Base-by-base conservation (phyloP, 2,329 filamentous ascomycete species). In the Diaporthe aspalathi region DNA sequence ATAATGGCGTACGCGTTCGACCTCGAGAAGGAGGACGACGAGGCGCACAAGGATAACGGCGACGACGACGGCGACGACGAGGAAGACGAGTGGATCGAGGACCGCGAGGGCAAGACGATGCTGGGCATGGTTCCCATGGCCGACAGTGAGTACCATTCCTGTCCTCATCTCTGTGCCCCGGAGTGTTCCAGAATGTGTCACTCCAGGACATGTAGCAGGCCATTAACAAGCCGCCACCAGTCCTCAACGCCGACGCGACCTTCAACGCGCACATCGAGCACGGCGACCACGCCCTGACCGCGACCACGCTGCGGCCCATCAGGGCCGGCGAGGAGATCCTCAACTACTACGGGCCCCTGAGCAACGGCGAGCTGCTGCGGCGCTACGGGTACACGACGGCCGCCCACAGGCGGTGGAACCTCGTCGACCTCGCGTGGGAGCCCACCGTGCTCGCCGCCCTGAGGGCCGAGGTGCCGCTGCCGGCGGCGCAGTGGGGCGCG, bases 1-100 rank as follows among this genome's bases (percentile, higher is more conserved):
- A 95, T 97, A 75, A 97, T 97, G 94, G 92, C 94, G 0, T 97
- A 97, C 78, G 94, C 94, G 0, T 97, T 97, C 78, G 94, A 97
- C 75, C 87, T 97, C 8, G 88, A 89, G 60, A 84, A 84, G 9
- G 82, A 83, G 5, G 82, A 80, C 1, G 77, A 80, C 4, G 78
- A 75, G 2, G 79, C 83, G 3, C 54, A 83, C 3, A 52, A 68
- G n/a, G 68, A 73, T 49, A 22, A 63, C 2, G 93, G 96, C 74
- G 87, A 95, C 12, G 85, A 87, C 54, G 84, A 83, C 9, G 78
- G 88, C 3, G 88, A 91, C 2, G 88, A 90, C 2, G 88, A 90
- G 16, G 83, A 88, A 8, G 90, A 90, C 29, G 90, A 89, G 53
- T 92, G 91, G 84, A 85, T 92, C 1, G 90, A 91, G 70, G 90